These are phyloP conservation scores for Paratrypanosoma confusum DNA, from an alignment of 208 protist genomes.

Conservation along the genomic window DNA sequence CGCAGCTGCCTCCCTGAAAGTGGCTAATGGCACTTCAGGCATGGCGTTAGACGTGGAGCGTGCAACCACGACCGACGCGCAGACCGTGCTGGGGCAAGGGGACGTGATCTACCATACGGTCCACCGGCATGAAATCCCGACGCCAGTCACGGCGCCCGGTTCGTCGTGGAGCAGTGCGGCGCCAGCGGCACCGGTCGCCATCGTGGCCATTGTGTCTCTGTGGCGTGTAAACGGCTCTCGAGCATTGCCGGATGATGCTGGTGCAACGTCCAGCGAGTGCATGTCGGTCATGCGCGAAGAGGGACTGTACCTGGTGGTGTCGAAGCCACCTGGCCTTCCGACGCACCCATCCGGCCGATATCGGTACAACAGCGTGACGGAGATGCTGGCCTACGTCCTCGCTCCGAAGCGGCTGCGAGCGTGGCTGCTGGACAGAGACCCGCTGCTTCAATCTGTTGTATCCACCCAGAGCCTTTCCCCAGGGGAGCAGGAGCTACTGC, in stretches of 20 bases:
- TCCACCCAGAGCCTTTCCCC: conserved; percentile 25
- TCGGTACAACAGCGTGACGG: conserved; percentile 84
- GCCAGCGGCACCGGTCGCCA: conserved; percentile 32
- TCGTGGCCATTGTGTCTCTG: conserved; percentile 40
- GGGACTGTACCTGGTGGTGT: conserved; percentile 47
- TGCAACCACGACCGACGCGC: conserved; percentile 1
- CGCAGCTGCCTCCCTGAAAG: conserved; percentile 1
- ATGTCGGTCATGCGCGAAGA: conserved; percentile 44
- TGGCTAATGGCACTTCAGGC: conserved; percentile 8
- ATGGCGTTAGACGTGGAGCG: conserved; percentile 13
- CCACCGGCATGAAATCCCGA: conserved; percentile 91
- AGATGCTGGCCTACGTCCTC: conserved; percentile 83
- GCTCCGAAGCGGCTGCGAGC: conserved; percentile 51
- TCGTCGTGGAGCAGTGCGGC: no score
- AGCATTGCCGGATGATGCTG: no score
- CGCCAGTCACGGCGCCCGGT: conserved; percentile 49
- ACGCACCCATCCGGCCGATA: conserved; percentile 88
- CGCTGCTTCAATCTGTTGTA: conserved; percentile 63
- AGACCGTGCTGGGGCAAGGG: conserved; percentile 40
- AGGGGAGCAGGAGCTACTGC: conserved; percentile 42
- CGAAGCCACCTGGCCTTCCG: conserved; percentile 70
- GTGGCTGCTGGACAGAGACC: conserved; percentile 45
- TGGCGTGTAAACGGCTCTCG: no score
- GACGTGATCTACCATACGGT: conserved; percentile 84
- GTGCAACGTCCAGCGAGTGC: no score